Evolutionary conservation across 768 basidiomycete species (phyloP), one percentile per base, ranked within the genome.

Genomic region (Lactarius quietus): DNA sequence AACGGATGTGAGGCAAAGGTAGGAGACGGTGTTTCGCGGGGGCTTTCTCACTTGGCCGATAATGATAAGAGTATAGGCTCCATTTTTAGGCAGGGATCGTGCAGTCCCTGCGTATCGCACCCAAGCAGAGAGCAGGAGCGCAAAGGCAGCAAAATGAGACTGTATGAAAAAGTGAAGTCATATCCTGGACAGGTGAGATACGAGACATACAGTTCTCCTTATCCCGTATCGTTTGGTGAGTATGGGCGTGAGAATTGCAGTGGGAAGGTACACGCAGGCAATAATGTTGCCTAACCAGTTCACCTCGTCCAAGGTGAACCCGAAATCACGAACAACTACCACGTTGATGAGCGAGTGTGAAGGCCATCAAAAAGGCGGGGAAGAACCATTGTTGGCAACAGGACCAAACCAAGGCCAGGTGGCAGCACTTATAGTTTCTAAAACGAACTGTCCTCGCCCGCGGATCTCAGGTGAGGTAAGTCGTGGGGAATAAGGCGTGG

Each of bases 381-480:
- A 66, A 79, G 51, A 56, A 92, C 91, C 79, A 70, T 86, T 73
- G 48, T 85, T 86, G 0, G 92, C 79, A 61, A 95, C 93, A 3
- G 92, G 89, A 4, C 92, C 91, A 70, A 93, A 94, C 91, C 91
- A 94, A 4, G 88, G 82, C 83, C 85, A 86, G 8, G 82, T 52
- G 38, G 76, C 86, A 90, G 84, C 7, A 83, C 90, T 2, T 81
- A 78, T 14, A 86, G 80, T 45, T 61, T 86, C 88, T 36, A 93
- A 75, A 35, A 88, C 35, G 12, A 88, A 78, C 90, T 90, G 51
- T 1, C 8, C 33, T 33, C 33, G 8, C 8, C n/a, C 18, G 38
- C 7, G 5, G 8, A 9, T 29, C 3, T 55, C 41, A 38, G 59
- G 55, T 43, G 6, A 56, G 29, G 8, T 59, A 26, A 26, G 26